Conservation (phyloP, 2,329 filamentous ascomycete species). For the Cladophialophora yegresii region DNA sequence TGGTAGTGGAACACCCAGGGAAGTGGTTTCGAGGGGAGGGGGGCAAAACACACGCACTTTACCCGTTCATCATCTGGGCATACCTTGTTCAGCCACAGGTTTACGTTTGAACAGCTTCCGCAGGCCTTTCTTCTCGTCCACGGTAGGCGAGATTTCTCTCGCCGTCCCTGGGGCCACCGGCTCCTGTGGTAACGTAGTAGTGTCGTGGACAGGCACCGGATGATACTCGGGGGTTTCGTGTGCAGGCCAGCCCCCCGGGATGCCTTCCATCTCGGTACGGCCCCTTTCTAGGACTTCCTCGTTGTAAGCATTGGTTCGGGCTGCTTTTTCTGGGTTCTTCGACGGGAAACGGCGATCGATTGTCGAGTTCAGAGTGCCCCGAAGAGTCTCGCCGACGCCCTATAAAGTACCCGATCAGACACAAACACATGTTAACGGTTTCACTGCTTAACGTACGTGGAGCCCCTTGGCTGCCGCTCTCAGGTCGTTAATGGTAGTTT, state of each 20-base stretch:
- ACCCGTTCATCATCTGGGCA: slow-evolving; percentile 18
- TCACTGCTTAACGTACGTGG: slow-evolving; percentile 24
- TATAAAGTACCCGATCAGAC: slow-evolving; percentile 8
- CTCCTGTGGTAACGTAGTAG: slow-evolving; percentile 6
- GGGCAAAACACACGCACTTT: slow-evolving; percentile 10
- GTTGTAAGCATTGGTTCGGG: slow-evolving; percentile 28
- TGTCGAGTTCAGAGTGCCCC: slow-evolving; percentile 32
- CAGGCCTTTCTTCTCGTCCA: slow-evolving; percentile 16
- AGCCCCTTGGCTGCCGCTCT: slow-evolving; percentile 34
- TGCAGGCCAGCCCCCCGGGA: slow-evolving; percentile 26
- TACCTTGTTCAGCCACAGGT: slow-evolving; percentile 31
- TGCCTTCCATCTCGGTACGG: slow-evolving; percentile 29
- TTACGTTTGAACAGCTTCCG: slow-evolving; percentile 34
- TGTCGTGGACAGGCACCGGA: neutral
- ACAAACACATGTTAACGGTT: neutral
- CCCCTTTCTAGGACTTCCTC: slow-evolving; percentile 29
- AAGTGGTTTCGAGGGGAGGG: neutral
- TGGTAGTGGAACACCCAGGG: neutral
- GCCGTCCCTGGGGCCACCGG: neutral
- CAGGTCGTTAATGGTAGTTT: slow-evolving; percentile 32
- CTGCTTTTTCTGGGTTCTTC: slow-evolving; percentile 33
- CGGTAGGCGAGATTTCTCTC: neutral
- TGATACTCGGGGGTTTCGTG: slow-evolving; percentile 13
- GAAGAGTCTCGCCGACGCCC: slow-evolving; percentile 36
- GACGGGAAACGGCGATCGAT: slow-evolving; percentile 32